Percentiles rank a stretch among this genome's conserved stretches.
Conservation (phyloP, 306 rosid species). For the Medicago ruthenica region DNA sequence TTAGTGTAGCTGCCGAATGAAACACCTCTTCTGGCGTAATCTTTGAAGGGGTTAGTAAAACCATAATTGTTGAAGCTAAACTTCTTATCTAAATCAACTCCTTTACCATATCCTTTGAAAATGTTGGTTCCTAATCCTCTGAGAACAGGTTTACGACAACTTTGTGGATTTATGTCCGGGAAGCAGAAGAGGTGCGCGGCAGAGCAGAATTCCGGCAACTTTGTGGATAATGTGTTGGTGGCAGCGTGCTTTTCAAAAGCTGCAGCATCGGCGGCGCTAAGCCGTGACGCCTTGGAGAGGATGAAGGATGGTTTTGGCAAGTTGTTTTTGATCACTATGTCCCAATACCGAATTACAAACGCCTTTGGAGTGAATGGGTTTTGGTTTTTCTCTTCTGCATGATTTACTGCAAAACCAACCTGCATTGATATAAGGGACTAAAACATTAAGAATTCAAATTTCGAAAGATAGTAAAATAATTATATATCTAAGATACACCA, state of each 20-base stretch:
- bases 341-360: conserved; percentile 73
- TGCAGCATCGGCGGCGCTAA: conserved; percentile 59
- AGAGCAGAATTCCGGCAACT: conserved; percentile 69
- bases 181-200: conserved; percentile 77
- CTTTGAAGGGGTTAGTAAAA: conserved; percentile 58
- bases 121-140: neutral
- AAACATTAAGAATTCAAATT: neutral
- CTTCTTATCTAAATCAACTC: conserved; percentile 29
- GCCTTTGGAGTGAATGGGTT: conserved; percentile 78
- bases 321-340: conserved; percentile 54
- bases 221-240: conserved; percentile 56
- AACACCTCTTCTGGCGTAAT: conserved; percentile 50
- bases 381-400: conserved; percentile 47
- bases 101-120: neutral
- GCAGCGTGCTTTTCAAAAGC: conserved; percentile 57
- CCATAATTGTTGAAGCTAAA: conserved; percentile 70
- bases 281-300: conserved; percentile 72
- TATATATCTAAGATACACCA: neutral
- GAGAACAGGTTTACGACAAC: neutral
- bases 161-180: conserved; percentile 43
- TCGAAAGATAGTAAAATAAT: neutral
- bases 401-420: conserved; percentile 50
- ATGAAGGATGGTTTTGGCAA: conserved; percentile 60
- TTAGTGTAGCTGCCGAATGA: conserved; percentile 51
- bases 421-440: conserved; percentile 42